A percentile compares a stretch with the other conserved stretches of the same genome.
phyloP scores from a whole-genome alignment of 345 rosid species.

The Microthlaspi erraticum region DNA sequence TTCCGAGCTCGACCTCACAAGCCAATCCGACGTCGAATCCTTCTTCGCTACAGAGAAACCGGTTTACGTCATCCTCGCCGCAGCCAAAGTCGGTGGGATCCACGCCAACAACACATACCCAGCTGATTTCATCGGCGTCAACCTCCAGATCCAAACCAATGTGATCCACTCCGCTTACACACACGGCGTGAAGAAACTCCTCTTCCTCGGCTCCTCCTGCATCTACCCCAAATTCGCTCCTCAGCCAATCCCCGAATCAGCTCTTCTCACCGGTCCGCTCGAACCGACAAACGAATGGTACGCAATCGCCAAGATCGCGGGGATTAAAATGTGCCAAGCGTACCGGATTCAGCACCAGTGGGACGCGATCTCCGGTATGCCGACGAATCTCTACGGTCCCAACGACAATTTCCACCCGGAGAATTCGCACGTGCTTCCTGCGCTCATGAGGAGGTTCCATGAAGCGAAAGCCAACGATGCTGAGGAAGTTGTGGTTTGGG shows the following conservation, averaged over 20 bases:
- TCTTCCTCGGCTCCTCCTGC: constrained; percentile 94
- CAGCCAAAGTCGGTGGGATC: constrained; percentile 97
- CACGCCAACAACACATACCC: constrained; percentile 97
- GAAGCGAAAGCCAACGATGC: constrained; percentile 77
- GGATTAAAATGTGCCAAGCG: constrained; percentile 96
- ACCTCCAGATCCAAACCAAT: constrained; percentile 94
- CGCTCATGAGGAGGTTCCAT: constrained; percentile 86
- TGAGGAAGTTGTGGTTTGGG: constrained; percentile 95
- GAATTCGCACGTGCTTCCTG: constrained; percentile 94
- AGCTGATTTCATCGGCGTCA: constrained; percentile 88
- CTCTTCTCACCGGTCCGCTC: constrained; percentile 77
- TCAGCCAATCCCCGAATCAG: constrained; percentile 83
- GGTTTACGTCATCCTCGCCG: constrained; percentile 71
- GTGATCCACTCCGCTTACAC: constrained; percentile 79
- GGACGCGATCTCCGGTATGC: constrained; percentile 94
- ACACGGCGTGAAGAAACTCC: constrained; percentile 70
- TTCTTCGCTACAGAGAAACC: constrained; percentile 78
- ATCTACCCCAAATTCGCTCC: constrained; percentile 95
- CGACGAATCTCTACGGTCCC: constrained; percentile 90
- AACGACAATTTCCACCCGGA: constrained; percentile 91
- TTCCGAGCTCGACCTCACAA: constrained; percentile 83
- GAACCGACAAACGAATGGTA: constrained; percentile 99
- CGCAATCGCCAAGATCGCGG: constrained; percentile 87
- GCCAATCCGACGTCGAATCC: constrained; percentile 75
- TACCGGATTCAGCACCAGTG: constrained; percentile 75